Conservation (phyloP, 2,329 filamentous ascomycete genomes). For the Cladosporium sp. region DNA sequence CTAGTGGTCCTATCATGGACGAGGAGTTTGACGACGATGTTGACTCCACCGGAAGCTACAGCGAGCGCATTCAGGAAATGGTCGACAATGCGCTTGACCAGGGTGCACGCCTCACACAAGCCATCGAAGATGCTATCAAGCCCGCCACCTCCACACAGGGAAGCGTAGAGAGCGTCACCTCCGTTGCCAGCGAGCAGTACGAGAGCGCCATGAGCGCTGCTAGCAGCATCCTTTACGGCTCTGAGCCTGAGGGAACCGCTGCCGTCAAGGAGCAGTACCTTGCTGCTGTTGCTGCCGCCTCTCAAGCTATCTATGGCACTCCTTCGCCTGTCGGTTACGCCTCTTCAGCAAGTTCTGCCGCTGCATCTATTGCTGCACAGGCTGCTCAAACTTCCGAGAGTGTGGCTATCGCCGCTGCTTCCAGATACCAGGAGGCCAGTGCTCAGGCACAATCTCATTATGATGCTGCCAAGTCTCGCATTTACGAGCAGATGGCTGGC, state of each 20-base stretch:
- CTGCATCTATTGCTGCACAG: conserved; percentile 33
- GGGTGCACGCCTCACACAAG: conserved; percentile 52
- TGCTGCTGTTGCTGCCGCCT: conserved; percentile 61
- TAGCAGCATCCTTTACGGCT: conserved; percentile 55
- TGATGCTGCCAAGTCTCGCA: conserved; percentile 65
- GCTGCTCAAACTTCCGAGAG: conserved; percentile 36
- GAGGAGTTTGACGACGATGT: conserved; percentile 45
- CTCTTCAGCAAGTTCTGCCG: conserved; percentile 38
- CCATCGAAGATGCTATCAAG: conserved; percentile 58
- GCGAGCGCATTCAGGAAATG: conserved; percentile 6
- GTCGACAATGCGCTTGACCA: conserved; percentile 4
- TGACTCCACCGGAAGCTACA: conserved; percentile 23
- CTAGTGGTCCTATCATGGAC: conserved; percentile 52
- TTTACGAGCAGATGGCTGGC: conserved; percentile 68
- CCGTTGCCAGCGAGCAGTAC: conserved; percentile 56
- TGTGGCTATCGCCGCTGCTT: conserved; percentile 52
- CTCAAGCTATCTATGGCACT: conserved; percentile 58
- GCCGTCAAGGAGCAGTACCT: conserved; percentile 57
- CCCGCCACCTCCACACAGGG: conserved; percentile 49
- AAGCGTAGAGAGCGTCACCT: conserved; percentile 50
- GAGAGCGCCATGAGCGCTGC: conserved; percentile 59
- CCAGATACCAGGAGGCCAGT: conserved; percentile 66
- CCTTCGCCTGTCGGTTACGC: conserved; percentile 48
- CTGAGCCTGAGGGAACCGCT: conserved; percentile 50
- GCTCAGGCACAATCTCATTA: conserved; percentile 69